phyloP scores from a whole-genome alignment of 164 flowering plant species.

The Annona cherimola region DNA sequence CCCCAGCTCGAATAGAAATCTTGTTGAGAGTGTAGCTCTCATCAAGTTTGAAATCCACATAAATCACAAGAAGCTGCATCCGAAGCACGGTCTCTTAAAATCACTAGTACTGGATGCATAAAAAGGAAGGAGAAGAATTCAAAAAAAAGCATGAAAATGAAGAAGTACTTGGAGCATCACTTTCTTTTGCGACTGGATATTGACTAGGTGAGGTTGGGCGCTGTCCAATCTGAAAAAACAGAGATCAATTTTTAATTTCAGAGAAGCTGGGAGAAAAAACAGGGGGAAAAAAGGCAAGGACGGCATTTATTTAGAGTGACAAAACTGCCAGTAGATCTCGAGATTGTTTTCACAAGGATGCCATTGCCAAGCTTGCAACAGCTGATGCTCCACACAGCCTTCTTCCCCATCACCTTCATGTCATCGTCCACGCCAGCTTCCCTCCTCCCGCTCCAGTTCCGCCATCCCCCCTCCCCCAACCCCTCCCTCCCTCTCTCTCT shows the following conservation, averaged over 20 bases:
- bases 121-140: background rate
- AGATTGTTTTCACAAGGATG: constrained; percentile 81
- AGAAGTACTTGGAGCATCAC: constrained; percentile 65
- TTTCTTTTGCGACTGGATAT: constrained; percentile 91
- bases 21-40: constrained; percentile 54
- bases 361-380: constrained; percentile 96
- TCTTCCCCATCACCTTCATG: constrained; percentile 80
- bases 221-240: constrained; percentile 76
- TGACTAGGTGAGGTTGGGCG: constrained; percentile 88
- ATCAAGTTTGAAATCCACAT: constrained; percentile 95
- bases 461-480: no score
- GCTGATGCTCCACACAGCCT: constrained; percentile 97
- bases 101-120: background rate
- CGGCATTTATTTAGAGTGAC: no score
- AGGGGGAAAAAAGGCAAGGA: no score
- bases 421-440: constrained; percentile 67
- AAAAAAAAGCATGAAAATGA: no score
- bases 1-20: constrained; percentile 66
- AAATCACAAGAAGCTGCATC: constrained; percentile 58
- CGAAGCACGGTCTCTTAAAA: background rate
- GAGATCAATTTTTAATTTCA: background rate
- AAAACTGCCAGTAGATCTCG: constrained; percentile 89
- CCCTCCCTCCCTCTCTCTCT: no score
- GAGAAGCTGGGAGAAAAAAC: no score
- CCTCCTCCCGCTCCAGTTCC: constrained; percentile 67